Evolutionary conservation across 768 basidiomycete species (phyloP).

Genomic region (Crepidotus variabilis): DNA sequence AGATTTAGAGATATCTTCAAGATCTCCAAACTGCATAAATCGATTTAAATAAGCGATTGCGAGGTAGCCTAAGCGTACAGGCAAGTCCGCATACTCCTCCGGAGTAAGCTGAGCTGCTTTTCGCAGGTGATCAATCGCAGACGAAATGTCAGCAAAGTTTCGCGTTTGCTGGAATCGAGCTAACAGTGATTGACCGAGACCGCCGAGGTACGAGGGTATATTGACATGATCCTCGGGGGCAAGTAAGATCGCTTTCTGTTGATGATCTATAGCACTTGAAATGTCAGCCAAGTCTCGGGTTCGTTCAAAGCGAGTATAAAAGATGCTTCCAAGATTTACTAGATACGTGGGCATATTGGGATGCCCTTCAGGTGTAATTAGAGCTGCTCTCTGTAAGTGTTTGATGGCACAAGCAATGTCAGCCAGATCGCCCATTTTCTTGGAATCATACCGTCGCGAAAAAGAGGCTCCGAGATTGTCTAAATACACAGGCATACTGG

Average conservation of each 20-base stretch:
- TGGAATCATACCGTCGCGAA: background rate
- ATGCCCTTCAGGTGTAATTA: background rate
- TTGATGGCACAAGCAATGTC: too few species aligned
- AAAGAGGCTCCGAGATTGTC: background rate
- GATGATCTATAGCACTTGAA: background rate
- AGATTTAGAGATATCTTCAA: constrained; percentile 13
- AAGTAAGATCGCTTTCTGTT: background rate
- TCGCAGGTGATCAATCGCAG: constrained; percentile 10
- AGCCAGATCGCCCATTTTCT: background rate
- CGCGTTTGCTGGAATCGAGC: constrained; percentile 1
- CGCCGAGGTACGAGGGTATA: background rate
- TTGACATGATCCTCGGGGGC: background rate
- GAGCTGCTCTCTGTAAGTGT: too few species aligned
- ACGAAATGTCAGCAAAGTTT: constrained; percentile 8
- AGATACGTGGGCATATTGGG: background rate
- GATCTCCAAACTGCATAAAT: background rate
- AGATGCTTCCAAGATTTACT: background rate
- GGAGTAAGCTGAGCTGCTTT: constrained; percentile 1
- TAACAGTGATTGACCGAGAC: background rate
- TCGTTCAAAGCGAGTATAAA: background rate
- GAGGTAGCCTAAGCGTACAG: constrained; percentile 3
- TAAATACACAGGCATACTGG: too few species aligned
- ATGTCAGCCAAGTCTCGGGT: constrained; percentile 1
- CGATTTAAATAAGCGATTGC: constrained; percentile 5
- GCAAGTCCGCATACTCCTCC: background rate